Percentiles rank a stretch among this genome's conserved stretches.
These are phyloP conservation scores for Auricularia heimuer DNA, from an alignment of 768 basidiomycete species.

Conservation along the genomic window DNA sequence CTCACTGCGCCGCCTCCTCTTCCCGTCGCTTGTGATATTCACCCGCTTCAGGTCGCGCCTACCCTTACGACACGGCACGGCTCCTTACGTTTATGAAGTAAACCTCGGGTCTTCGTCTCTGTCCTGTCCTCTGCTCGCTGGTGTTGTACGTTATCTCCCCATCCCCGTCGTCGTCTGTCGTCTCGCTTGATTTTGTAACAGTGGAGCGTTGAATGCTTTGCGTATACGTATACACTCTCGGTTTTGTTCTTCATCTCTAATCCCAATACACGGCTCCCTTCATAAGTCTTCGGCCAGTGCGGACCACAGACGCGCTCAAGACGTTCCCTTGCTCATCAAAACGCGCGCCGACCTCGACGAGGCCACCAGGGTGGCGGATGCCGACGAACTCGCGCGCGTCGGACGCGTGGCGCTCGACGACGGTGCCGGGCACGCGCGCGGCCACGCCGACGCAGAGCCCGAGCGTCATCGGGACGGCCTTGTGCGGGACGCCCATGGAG, in stretches of 20 bases:
- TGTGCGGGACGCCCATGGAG: constrained; percentile 64
- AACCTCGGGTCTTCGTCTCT: neutral
- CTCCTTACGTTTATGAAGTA: neutral
- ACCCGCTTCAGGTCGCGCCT: neutral
- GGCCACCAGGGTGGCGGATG: constrained; percentile 56
- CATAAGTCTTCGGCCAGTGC: constrained; percentile 66
- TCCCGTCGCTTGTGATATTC: neutral
- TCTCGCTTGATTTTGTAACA: neutral
- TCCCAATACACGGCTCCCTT: constrained; percentile 60
- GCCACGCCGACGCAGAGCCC: constrained; percentile 62
- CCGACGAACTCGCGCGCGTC: constrained; percentile 27
- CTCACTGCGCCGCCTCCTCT: too few relatives aligned
- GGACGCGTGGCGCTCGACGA: constrained; percentile 40
- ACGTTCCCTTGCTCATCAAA: constrained; percentile 37
- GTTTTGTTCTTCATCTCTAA: neutral
- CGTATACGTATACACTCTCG: neutral
- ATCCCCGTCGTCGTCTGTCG: neutral
- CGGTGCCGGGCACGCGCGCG: constrained; percentile 39
- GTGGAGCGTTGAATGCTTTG: neutral
- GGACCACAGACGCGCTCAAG: constrained; percentile 49
- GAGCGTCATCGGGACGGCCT: constrained; percentile 66
- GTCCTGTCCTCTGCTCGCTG: neutral
- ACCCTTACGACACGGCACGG: neutral
- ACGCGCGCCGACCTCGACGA: constrained; percentile 57
- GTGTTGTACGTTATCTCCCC: neutral